Conservation (phyloP, 139 green algal species). For the Chlorella sorokiniana region DNA sequence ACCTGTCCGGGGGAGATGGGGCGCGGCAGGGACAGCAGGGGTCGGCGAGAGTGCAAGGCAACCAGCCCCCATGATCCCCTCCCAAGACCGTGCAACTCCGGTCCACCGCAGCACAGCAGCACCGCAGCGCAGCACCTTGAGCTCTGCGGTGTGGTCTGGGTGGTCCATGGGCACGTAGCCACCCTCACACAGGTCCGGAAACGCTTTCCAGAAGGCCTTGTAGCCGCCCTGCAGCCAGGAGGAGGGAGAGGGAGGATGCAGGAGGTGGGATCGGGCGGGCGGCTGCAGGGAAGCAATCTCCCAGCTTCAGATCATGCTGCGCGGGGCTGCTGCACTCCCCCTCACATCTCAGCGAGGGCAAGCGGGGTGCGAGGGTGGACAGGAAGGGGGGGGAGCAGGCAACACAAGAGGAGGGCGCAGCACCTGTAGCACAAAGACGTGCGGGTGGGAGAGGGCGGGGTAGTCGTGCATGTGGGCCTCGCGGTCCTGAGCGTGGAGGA, state of each 20-base stretch:
- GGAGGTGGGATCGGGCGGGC: background rate
- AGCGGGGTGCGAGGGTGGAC: no score
- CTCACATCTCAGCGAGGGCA: no score
- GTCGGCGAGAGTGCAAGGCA: no score
- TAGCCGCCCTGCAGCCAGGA: constrained; percentile 21
- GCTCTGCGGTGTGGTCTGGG: background rate
- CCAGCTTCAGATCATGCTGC: no score
- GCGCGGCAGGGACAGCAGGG: background rate
- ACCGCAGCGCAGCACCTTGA: constrained; percentile 9
- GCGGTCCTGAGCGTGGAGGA: background rate
- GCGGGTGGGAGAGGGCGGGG: constrained; percentile 12
- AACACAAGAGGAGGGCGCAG: background rate
- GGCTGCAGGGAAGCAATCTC: no score
- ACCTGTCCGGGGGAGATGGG: background rate
- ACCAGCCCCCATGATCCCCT: background rate
- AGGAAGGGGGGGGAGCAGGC: no score
- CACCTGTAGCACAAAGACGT: constrained; percentile 33
- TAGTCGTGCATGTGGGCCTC: constrained; percentile 33
- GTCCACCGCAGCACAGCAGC: background rate
- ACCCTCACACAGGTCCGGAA: constrained; percentile 7
- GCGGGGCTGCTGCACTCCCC: no score
- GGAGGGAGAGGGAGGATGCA: background rate
- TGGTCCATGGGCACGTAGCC: constrained; percentile 30
- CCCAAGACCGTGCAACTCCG: background rate
- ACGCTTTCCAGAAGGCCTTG: constrained; percentile 22